Evolutionary conservation across 2,329 filamentous ascomycete species (phyloP).

Genomic region (Xylogone sp.): DNA sequence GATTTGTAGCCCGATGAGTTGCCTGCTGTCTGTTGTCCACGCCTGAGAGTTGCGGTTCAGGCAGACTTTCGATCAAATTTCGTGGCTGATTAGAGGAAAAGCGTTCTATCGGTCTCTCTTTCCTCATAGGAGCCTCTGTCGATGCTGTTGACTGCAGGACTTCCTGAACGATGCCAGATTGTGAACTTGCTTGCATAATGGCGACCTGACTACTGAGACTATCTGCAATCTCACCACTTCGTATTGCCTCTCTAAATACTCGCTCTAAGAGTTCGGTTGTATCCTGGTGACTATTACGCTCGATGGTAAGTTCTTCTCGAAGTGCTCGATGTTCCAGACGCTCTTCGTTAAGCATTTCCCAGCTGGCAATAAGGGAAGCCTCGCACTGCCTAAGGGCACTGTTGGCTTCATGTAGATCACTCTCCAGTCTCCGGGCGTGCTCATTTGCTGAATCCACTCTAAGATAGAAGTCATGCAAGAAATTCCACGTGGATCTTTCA

Average conservation of each 20-base stretch:
- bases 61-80: not conserved
- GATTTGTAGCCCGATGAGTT: not conserved
- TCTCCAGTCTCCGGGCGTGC: slow-evolving; percentile 6
- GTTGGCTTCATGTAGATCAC: slow-evolving; percentile 5
- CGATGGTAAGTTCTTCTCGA: slow-evolving; percentile 2
- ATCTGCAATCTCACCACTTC: slow-evolving; percentile 6
- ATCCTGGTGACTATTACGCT: slow-evolving; percentile 1
- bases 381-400: slow-evolving; percentile 3
- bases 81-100: not conserved
- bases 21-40: not conserved
- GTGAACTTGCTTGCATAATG: not conserved
- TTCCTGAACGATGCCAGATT: not conserved
- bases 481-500: slow-evolving; percentile 9
- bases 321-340: not conserved
- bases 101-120: not conserved
- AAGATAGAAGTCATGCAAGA: slow-evolving; percentile 8
- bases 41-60: not conserved
- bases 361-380: not conserved
- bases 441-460: slow-evolving; percentile 8
- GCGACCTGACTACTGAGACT: not conserved
- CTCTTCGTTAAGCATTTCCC: slow-evolving; percentile 1
- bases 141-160: not conserved
- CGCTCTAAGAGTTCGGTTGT: slow-evolving; percentile 6
- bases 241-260: slow-evolving; percentile 7
- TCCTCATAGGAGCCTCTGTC: not conserved